These are phyloP conservation scores for Gentiana dahurica DNA, from an alignment of 257 asterid species.

Conservation along the genomic window DNA sequence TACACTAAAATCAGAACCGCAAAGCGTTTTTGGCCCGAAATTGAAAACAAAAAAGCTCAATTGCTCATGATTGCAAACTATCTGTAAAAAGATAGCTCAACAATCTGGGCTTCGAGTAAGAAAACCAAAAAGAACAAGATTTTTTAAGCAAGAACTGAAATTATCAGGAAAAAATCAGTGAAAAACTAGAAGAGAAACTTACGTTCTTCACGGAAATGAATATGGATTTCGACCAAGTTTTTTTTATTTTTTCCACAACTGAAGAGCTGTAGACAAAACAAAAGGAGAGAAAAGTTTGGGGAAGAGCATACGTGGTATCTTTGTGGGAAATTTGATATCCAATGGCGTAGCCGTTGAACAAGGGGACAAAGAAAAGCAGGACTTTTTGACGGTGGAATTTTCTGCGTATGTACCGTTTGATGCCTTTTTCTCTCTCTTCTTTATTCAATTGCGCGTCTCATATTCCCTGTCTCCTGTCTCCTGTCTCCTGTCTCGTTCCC, in stretches of 20 bases:
- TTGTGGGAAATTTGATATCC: neutral
- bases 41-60: slow-evolving; percentile 7
- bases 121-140: slow-evolving; percentile 3
- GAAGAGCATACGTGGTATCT: slow-evolving; percentile 29
- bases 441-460: no score
- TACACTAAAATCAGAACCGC: slow-evolving; percentile 3
- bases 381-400: slow-evolving; percentile 11
- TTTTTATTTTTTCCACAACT: neutral
- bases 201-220: slow-evolving; percentile 11
- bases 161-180: slow-evolving; percentile 7
- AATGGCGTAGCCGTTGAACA: slow-evolving; percentile 9
- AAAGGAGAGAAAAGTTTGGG: neutral
- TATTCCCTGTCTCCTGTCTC: no score
- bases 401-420: neutral
- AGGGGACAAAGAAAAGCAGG: neutral
- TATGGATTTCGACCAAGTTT: neutral
- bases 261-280: neutral
- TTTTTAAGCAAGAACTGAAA: slow-evolving; percentile 37
- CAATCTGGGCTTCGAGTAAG: slow-evolving; percentile 1
- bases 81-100: neutral
- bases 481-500: no score
- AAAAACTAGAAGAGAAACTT: slow-evolving; percentile 13
- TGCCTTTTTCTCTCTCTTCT: no score
- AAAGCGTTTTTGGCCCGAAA: slow-evolving; percentile 19
- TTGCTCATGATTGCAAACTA: slow-evolving; percentile 6